A percentile compares a stretch with the other conserved stretches of the same genome.
phyloP scores from a whole-genome alignment of 805 yeast genomes.

The Pichia gijzeniarum region DNA sequence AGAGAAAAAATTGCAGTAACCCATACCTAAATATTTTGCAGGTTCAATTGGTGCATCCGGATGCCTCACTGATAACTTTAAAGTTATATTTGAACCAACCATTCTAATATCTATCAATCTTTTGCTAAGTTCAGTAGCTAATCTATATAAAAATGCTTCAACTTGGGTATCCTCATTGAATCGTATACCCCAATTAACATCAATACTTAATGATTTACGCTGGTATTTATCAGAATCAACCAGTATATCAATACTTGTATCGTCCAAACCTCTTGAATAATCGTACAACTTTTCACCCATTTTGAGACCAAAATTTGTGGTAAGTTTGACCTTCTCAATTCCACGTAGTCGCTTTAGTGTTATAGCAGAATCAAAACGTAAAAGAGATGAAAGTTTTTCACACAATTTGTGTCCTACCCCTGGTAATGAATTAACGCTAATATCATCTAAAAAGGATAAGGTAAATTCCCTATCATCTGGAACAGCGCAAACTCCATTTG shows the following conservation, averaged over 20 bases:
- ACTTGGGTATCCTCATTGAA: constrained; percentile 56
- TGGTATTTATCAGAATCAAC: constrained; percentile 42
- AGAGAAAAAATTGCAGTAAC: constrained; percentile 60
- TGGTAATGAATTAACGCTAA: constrained; percentile 43
- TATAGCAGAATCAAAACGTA: constrained; percentile 16
- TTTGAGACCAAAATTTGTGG: constrained; percentile 56
- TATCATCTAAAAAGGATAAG: constrained; percentile 30
- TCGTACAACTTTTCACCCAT: constrained; percentile 59
- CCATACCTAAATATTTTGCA: constrained; percentile 79
- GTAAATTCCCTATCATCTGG: constrained; percentile 19
- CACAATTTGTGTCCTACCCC: constrained; percentile 55
- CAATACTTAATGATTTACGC: constrained; percentile 78
- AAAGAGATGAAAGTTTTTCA: constrained; percentile 36
- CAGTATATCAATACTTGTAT: constrained; percentile 49
- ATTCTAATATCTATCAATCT: constrained; percentile 44
- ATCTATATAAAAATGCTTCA: constrained; percentile 51
- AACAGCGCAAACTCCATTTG: constrained; percentile 53
- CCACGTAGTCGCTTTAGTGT: constrained; percentile 35
- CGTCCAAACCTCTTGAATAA: constrained; percentile 63
- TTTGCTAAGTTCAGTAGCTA: constrained; percentile 52
- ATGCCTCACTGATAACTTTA: constrained; percentile 62
- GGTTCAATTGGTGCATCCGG: constrained; percentile 67
- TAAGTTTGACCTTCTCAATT: constrained; percentile 32
- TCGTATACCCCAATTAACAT: constrained; percentile 86
- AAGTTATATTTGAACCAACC: constrained; percentile 50